Evolutionary conservation across 352 stramenopile species (phyloP).

Genomic region (Elongisporangium senticosum): DNA sequence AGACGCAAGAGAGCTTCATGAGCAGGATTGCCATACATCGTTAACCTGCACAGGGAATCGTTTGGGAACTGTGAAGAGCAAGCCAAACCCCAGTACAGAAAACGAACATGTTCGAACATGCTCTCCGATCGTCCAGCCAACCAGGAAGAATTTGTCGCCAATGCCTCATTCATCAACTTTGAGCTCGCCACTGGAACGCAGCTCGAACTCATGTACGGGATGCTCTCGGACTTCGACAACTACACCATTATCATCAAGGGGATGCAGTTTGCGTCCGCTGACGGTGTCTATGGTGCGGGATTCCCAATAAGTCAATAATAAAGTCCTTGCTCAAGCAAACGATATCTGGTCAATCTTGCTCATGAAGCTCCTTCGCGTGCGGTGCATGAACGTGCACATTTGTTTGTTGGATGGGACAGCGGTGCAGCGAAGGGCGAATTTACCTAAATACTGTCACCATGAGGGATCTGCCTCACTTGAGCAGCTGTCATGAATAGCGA

Average conservation of each 20-base stretch:
- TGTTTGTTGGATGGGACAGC: slow-evolving; percentile 23
- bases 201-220: slow-evolving; percentile 3
- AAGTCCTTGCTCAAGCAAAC: slow-evolving; percentile 18
- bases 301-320: slow-evolving; percentile 30
- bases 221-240: not conserved
- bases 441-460: slow-evolving; percentile 21
- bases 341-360: slow-evolving; percentile 19
- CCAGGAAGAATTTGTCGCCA: no score
- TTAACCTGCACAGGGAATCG: no score
- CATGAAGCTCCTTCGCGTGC: slow-evolving; percentile 16
- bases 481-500: no score
- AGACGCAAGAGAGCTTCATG: no score
- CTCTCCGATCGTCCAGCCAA: no score
- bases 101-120: no score
- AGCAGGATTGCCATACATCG: no score
- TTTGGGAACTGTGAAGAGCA: no score
- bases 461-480: slow-evolving; percentile 13
- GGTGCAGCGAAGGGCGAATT: slow-evolving; percentile 22
- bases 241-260: slow-evolving; percentile 23
- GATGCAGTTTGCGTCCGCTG: slow-evolving; percentile 26
- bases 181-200: slow-evolving; percentile 17
- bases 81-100: no score
- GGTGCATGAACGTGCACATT: slow-evolving; percentile 18
- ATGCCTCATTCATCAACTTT: slow-evolving; percentile 1
- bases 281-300: slow-evolving; percentile 23